These are phyloP conservation scores for Bonia amplexicaulis DNA, from an alignment of 176 grass and related monocot species.

Conservation along the genomic window DNA sequence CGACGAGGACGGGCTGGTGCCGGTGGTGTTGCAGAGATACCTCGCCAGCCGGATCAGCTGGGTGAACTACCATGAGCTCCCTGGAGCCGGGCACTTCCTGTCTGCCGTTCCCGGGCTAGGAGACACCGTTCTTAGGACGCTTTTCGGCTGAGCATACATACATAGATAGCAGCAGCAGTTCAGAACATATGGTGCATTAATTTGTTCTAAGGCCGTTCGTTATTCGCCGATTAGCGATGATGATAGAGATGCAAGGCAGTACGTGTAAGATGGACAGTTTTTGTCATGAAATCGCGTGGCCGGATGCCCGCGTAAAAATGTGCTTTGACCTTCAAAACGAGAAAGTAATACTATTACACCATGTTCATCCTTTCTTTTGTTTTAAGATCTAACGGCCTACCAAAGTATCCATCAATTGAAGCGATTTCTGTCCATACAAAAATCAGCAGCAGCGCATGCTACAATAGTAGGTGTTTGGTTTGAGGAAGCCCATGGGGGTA, in stretches of 20 bases:
- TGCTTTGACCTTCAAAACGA: background rate
- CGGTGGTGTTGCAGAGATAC: conserved; percentile 55
- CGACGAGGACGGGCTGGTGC: conserved; percentile 74
- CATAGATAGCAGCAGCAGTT: background rate
- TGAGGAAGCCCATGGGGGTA: too few species aligned
- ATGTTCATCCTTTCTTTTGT: background rate
- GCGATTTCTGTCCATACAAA: background rate
- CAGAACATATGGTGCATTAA: conserved; percentile 1
- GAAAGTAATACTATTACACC: background rate
- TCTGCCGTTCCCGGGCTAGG: conserved; percentile 33
- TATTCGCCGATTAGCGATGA: conserved; percentile 25
- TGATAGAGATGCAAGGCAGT: conserved; percentile 18
- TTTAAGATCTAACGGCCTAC: background rate
- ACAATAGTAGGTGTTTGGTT: too few species aligned
- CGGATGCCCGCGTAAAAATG: background rate
- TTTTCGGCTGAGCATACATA: conserved; percentile 25
- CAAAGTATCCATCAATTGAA: background rate
- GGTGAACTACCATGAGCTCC: conserved; percentile 69
- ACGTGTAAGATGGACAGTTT: conserved; percentile 16
- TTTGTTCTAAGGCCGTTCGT: conserved; percentile 12
- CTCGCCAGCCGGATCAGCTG: conserved; percentile 44
- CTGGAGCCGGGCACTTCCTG: conserved; percentile 54
- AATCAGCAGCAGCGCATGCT: background rate
- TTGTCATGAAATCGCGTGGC: background rate
- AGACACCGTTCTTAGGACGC: conserved; percentile 57